Base-by-base conservation (phyloP, 2,329 filamentous ascomycete genomes). In the Pseudogymnoascus verrucosus region DNA sequence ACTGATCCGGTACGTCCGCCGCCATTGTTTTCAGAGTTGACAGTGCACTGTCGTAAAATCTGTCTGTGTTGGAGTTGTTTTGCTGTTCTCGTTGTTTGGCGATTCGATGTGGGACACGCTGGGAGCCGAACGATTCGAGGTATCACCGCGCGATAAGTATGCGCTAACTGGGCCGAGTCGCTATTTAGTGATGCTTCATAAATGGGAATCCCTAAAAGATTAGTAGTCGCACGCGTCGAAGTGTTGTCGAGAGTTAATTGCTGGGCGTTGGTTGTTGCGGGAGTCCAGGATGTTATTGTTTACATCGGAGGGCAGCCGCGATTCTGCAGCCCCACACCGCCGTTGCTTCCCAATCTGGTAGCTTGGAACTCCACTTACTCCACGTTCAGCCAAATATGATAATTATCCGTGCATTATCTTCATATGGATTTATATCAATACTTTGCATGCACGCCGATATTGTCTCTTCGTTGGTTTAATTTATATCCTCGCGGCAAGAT, bases 1-100 rank as follows among this genome's bases (percentile, higher is more conserved):
- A 86, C 28, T 75, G 72, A 64, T 82, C 78, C 39, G 79, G 74
- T 44, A 75, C 68, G 51, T 78, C 76, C 5, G 63, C 47, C 26
- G 47, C 47, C 47, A 57, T 57, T 19, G 4, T 34, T 12, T 57
- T 10, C 19, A 19, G 4, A 28, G 6, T n/a, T 19, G 16, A 57
- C n/a, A 12, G 47, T 28, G 26, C 14, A 51, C 5, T 51, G 10
- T 51, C 1, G 5, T 31, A 31, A 31, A 12, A 23, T 16, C n/a
- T 57, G 7, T 61, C 34, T 61, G 34, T 40, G 34, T 37, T 23
- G 19, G 16, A 26, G 34, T 19, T 61, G 34, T 61, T 40, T 61
- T 61, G 59, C 37, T 14, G 16, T 21, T 61, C 12, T 61, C 59
- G 34, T 12, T 61, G 19, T 61, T 40, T 61, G 23, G 34, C 59